Base-by-base conservation (phyloP, 306 rosid species). In the Trifolium dubium region DNA sequence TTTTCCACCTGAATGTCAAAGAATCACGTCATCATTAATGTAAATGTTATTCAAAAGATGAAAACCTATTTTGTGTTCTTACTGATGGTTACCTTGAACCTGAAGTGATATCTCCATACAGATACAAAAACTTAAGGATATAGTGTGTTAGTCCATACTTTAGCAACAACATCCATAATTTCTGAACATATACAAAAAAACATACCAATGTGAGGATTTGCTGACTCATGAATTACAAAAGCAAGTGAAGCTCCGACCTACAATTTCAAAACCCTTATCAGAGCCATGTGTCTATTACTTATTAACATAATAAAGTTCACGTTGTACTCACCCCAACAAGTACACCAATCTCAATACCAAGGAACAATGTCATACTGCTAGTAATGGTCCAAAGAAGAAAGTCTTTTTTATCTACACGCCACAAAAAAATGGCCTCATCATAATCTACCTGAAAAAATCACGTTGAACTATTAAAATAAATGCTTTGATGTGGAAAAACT, bases 151-250 rank as follows among this genome's bases (percentile, higher is more conserved):
- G 73, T 55, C 18, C 55, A 43, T 41, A 54, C 30, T 40, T 56
- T 43, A 9, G n/a, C 55, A 49, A 56, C 73, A 49, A 47, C 73
- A 73, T 63, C 14, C 65, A 70, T 28, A 75, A 71, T 50, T 51
- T 56, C 47, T 56, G 14, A 62, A 68, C 68, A 58, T 39, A 63
- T 29, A 56, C 18, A 61, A 77, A 71, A 72, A 65, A 40, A 79
- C 92, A 84, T 82, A 92, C 99, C 99, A 81, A 94, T 83, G 82
- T 94, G 99, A 64, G 97, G 99, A 79, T 94, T 94, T 49, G 99
- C 97, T 51, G 99, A 94, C 85, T 94, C 99, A 40, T 92, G 92
- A 82, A 89, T 92, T 77, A 94, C 99, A 86, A 94, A 94, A 67
- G 90, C 99, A 74, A 94, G 99, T 2, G 99, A 87, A 72, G 79